These are phyloP conservation scores for Phycomyces nitens DNA, from an alignment of 192 early-diverging fungal genomes.

Conservation along the genomic window DNA sequence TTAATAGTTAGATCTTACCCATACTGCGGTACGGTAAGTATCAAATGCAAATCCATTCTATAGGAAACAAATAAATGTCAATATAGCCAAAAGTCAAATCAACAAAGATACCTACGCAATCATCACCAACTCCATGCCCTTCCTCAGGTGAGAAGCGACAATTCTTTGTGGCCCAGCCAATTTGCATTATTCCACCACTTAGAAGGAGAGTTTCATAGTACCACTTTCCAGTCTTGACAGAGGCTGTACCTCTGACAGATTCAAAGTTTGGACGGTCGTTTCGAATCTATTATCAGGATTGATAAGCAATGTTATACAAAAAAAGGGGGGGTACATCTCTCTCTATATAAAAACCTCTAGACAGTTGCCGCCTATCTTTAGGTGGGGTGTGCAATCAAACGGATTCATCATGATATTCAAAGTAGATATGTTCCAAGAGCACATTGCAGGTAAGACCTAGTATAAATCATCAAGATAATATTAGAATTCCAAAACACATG, in stretches of 20 bases:
- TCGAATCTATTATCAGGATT: conserved; percentile 42
- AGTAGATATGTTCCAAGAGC: conserved; percentile 25
- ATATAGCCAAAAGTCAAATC: neutral
- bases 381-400: conserved; percentile 50
- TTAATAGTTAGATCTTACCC: conserved; percentile 47
- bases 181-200: conserved; percentile 74
- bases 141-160: conserved; percentile 73
- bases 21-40: conserved; percentile 67
- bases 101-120: conserved; percentile 38
- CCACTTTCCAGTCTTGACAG: conserved; percentile 60
- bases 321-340: neutral
- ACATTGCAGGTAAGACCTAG: neutral
- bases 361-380: conserved; percentile 51
- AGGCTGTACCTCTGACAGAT: conserved; percentile 55
- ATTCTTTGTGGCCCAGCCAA: conserved; percentile 69
- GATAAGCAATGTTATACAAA: neutral
- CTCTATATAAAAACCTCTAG: conserved; percentile 36
- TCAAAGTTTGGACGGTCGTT: conserved; percentile 82
- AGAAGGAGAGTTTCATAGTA: conserved; percentile 68
- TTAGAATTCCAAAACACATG: no score
- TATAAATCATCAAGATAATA: no score
- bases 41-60: conserved; percentile 75
- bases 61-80: conserved; percentile 4
- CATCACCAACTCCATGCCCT: conserved; percentile 73
- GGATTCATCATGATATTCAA: conserved; percentile 53